These are phyloP conservation scores for Talaromyces adpressus DNA, from an alignment of 495 filamentous ascomycete genomes.

Conservation along the genomic window DNA sequence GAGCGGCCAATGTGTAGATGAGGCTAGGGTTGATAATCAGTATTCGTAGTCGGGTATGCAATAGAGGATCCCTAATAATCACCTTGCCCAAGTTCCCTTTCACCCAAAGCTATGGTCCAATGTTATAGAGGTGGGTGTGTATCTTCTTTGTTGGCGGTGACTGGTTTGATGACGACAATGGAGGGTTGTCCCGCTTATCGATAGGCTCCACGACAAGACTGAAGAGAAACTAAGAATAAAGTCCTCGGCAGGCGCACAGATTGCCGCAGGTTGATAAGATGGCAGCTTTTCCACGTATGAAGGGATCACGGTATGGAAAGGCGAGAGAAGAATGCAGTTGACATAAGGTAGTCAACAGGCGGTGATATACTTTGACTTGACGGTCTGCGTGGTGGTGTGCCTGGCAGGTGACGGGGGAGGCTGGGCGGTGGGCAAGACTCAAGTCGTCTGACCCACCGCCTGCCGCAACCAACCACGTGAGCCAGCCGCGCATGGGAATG, in stretches of 20 bases:
- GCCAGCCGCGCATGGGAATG: conserved; percentile 19
- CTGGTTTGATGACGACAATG: neutral
- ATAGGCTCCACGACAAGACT: conserved; percentile 12
- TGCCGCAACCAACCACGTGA: conserved; percentile 19
- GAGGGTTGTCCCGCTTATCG: conserved; percentile 18
- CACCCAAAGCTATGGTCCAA: neutral
- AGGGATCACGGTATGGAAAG: conserved; percentile 8
- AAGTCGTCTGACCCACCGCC: conserved; percentile 21
- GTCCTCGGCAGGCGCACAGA: conserved; percentile 5
- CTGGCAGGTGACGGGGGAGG: conserved; percentile 34
- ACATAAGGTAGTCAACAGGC: neutral
- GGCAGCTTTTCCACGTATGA: conserved; percentile 2
- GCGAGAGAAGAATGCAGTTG: neutral
- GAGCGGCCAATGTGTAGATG: conserved; percentile 20
- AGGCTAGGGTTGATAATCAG: conserved; percentile 13
- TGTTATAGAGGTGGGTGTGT: neutral
- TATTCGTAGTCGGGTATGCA: neutral
- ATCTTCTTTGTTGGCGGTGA: neutral
- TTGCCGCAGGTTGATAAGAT: neutral
- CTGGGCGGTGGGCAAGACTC: conserved; percentile 26
- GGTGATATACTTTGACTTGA: neutral
- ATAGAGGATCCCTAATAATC: neutral
- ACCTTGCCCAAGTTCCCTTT: neutral
- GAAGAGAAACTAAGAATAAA: conserved; percentile 6
- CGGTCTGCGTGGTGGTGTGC: neutral